Evolutionary conservation across 2,329 filamentous ascomycete genomes (phyloP).

Genomic region (Cytospora mali): DNA sequence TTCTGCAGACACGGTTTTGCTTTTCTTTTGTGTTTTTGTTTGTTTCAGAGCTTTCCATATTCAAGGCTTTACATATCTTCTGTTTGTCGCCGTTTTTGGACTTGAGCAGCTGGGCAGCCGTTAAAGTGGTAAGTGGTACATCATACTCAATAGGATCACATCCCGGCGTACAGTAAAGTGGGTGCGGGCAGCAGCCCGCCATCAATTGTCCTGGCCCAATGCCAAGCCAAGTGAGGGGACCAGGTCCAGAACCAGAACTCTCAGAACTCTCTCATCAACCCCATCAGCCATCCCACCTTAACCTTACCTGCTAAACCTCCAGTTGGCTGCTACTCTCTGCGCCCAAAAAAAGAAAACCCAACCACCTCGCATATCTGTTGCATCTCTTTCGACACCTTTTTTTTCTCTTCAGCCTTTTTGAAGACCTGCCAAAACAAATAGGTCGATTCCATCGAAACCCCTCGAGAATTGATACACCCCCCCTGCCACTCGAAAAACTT

Average conservation of each 20-base stretch:
- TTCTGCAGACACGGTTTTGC: too few relatives aligned
- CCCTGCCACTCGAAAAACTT: background rate
- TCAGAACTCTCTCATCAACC: slow-evolving; percentile 1
- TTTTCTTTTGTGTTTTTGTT: too few relatives aligned
- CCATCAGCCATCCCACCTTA: background rate
- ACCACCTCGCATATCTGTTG: background rate
- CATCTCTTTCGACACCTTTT: background rate
- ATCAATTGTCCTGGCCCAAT: slow-evolving; percentile 8
- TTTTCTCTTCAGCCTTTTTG: background rate
- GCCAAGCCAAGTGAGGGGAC: slow-evolving; percentile 23
- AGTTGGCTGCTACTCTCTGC: background rate
- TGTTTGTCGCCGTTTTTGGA: too few relatives aligned
- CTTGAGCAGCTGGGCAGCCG: too few relatives aligned
- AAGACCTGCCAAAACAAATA: background rate
- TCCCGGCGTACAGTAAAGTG: background rate
- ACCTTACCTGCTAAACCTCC: background rate
- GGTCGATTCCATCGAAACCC: background rate
- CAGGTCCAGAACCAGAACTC: too few relatives aligned
- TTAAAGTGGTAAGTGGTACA: too few relatives aligned
- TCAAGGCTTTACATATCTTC: too few relatives aligned
- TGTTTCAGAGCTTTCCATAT: too few relatives aligned
- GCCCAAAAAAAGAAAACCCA: slow-evolving; percentile 1
- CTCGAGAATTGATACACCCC: background rate
- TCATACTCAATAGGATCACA: background rate
- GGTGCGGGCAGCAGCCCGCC: background rate